Conservation (phyloP, 73 alveolate genomes). For the Paramecium caudatum region DNA sequence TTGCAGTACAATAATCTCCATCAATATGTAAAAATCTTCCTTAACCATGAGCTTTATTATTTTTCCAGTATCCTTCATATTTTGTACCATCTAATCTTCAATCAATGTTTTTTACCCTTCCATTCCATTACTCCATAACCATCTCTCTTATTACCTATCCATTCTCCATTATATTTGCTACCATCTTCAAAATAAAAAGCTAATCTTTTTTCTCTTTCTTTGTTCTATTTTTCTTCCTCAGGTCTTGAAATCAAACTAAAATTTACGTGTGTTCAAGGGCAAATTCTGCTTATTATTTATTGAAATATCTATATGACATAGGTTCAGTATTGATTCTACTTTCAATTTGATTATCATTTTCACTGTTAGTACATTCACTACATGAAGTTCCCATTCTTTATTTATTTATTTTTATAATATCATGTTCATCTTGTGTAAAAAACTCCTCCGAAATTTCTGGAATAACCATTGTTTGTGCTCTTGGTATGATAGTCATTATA, state of each 20-base stretch:
- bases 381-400: background rate
- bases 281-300: background rate
- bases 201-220: constrained; percentile 82
- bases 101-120: constrained; percentile 5
- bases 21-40: constrained; percentile 88
- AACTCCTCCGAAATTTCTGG: constrained; percentile 75
- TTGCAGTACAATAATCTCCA: constrained; percentile 82
- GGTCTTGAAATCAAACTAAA: background rate
- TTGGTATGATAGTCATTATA: constrained; percentile 76
- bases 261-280: background rate
- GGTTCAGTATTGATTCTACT: constrained; percentile 25
- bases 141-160: constrained; percentile 91
- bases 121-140: constrained; percentile 79
- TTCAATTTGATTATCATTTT: background rate
- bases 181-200: constrained; percentile 84
- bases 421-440: constrained; percentile 76
- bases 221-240: background rate
- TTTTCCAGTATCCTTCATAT: constrained; percentile 81
- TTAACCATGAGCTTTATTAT: constrained; percentile 85
- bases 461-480: constrained; percentile 76
- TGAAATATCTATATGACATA: background rate
- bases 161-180: constrained; percentile 87
- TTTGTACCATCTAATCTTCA: constrained; percentile 65
- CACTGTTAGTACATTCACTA: background rate
- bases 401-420: background rate